Conservation (phyloP, 2,329 filamentous ascomycete genomes). For the Alternaria brassicicola region DNA sequence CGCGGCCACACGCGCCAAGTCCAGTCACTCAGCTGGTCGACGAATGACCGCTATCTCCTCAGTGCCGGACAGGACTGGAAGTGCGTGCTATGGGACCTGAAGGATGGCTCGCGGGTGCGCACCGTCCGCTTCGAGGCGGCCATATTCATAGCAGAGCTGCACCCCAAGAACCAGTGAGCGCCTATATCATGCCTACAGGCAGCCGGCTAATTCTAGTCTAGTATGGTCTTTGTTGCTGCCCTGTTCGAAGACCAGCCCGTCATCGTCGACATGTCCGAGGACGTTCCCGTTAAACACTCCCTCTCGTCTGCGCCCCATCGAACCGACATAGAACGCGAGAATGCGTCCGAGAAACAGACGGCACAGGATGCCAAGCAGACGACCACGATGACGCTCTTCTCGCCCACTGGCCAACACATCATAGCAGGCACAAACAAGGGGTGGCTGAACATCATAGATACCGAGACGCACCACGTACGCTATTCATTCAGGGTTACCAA, state of each 20-base stretch:
- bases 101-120: slow-evolving; percentile 72
- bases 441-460: slow-evolving; percentile 93
- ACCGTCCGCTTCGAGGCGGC: slow-evolving; percentile 91
- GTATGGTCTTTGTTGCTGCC: slow-evolving; percentile 84
- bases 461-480: slow-evolving; percentile 78
- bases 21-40: slow-evolving; percentile 93
- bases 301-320: slow-evolving; percentile 84
- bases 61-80: slow-evolving; percentile 97
- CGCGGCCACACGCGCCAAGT: slow-evolving; percentile 93
- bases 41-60: slow-evolving; percentile 86
- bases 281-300: slow-evolving; percentile 73
- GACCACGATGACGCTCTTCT: slow-evolving; percentile 92
- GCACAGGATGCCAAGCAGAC: slow-evolving; percentile 94
- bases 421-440: slow-evolving; percentile 94
- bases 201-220: slow-evolving; percentile 45
- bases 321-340: slow-evolving; percentile 71
- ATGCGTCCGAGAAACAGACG: slow-evolving; percentile 80
- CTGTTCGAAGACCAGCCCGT: slow-evolving; percentile 93
- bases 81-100: slow-evolving; percentile 91
- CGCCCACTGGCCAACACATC: slow-evolving; percentile 82
- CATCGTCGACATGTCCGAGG: slow-evolving; percentile 78
- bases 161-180: slow-evolving; percentile 83
- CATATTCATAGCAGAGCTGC: slow-evolving; percentile 93
- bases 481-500: slow-evolving; percentile 88
- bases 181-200: background rate